phyloP scores from a whole-genome alignment of 352 stramenopile species.

The Globisporangium lucens region DNA sequence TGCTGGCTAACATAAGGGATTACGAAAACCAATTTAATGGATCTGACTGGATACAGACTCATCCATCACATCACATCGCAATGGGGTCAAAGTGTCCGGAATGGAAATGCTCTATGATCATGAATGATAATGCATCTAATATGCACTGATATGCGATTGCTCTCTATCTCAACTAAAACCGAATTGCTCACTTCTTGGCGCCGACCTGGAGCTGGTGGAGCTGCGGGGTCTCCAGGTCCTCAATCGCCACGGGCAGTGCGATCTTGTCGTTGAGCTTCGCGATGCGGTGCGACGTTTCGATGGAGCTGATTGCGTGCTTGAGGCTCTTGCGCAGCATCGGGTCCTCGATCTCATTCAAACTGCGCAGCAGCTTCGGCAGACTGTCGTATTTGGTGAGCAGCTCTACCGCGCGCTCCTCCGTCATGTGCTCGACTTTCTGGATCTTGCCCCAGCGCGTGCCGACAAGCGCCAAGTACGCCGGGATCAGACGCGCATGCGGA shows the following conservation, averaged over 20 bases:
- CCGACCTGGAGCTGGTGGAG: slow-evolving; percentile 20
- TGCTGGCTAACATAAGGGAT: not conserved
- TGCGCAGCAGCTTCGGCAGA: slow-evolving; percentile 54
- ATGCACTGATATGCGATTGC: not conserved
- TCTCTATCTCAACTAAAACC: not conserved
- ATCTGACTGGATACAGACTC: not conserved
- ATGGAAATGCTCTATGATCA: not conserved
- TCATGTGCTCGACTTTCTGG: slow-evolving; percentile 49
- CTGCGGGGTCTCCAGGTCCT: slow-evolving; percentile 38
- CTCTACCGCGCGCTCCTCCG: slow-evolving; percentile 51
- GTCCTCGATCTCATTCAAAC: slow-evolving; percentile 62
- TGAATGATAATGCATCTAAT: not conserved
- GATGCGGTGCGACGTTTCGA: slow-evolving; percentile 78
- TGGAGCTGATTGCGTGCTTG: slow-evolving; percentile 66
- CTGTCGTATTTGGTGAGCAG: slow-evolving; percentile 62
- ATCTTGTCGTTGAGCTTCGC: slow-evolving; percentile 59
- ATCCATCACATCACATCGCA: not conserved
- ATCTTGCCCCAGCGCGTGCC: slow-evolving; percentile 72
- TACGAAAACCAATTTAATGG: not conserved
- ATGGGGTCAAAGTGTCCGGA: not conserved
- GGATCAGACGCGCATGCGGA: slow-evolving; percentile 40
- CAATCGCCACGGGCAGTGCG: slow-evolving; percentile 46
- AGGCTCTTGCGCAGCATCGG: slow-evolving; percentile 45
- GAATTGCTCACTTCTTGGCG: not conserved
- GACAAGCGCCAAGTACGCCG: slow-evolving; percentile 63